Base-by-base conservation (phyloP, 257 asterid species). In the Primulina eburnea region DNA sequence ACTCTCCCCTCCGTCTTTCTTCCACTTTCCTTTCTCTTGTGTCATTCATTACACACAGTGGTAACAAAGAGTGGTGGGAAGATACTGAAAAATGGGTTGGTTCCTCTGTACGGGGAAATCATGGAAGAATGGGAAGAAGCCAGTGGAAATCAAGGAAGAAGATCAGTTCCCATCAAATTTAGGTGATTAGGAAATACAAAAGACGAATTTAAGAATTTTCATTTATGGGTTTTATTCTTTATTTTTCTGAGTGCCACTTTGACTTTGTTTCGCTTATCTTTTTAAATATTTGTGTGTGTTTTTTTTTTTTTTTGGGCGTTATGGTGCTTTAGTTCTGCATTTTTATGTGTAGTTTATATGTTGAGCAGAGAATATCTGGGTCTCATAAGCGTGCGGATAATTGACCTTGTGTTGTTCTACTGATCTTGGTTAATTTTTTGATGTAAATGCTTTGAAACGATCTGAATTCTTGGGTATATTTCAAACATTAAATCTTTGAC, bases 41-140 rank as follows among this genome's bases (percentile, higher is more conserved):
- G 60, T 17, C 62, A n/a, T 33, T 17, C 62, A n/a, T 33, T 24
- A 50, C 21, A 50, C 28, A 58, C 14, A 56, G 62, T 11, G 18
- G 62, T 11, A 24, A 26, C 57, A 52, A 28, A 62, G 56, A 37
- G 57, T 43, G 55, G 60, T 50, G 57, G 61, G 66, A 24, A 61
- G 38, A 65, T 18, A 56, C 30, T 9, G 12, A 21, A 57, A 67
- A 63, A 88, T 88, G 95, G 91, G 89, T 1, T 88, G 95, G 76
- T 87, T 87, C 76, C 86, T 82, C 26, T 89, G 96, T 70, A 74
- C 83, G 64, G 95, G 93, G 71, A 87, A 88, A 83, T 82, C 90
- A n/a, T 82, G 80, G 85, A 90, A 82, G 83, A 84, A 83, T 67
- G 57, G 74, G 3, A 85, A 79, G 74, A 69, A 79, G 74, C 83